These are phyloP conservation scores for Mentha longifolia DNA, from an alignment of 257 asterid genomes.

Conservation along the genomic window DNA sequence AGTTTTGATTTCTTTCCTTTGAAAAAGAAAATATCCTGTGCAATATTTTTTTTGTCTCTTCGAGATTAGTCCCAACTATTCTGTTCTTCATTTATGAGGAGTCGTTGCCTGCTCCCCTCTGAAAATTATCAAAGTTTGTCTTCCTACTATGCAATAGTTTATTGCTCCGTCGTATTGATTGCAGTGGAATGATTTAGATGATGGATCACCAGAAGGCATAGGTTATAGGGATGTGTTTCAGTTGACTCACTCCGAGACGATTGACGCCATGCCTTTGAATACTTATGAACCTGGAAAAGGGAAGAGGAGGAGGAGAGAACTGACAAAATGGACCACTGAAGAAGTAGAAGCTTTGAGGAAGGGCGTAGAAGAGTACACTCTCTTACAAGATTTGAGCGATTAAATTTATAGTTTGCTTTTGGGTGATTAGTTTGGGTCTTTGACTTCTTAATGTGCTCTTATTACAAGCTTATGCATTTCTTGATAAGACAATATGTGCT, in stretches of 20 bases:
- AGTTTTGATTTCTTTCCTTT: neutral
- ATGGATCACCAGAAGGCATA: conserved; percentile 39
- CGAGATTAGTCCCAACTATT: neutral
- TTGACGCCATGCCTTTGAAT: conserved; percentile 49
- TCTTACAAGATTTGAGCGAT: too few relatives aligned
- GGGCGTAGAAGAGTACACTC: conserved; percentile 59
- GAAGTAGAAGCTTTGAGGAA: conserved; percentile 79
- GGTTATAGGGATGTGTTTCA: too few relatives aligned
- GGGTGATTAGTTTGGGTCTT: too few relatives aligned
- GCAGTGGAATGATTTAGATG: conserved; percentile 77
- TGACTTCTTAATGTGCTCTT: too few relatives aligned
- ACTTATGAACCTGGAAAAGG: conserved; percentile 19
- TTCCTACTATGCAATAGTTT: too few relatives aligned
- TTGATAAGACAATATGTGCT: too few relatives aligned
- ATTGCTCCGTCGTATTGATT: conserved; percentile 27
- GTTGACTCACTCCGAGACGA: conserved; percentile 36
- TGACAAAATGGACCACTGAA: conserved; percentile 53
- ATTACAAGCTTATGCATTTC: too few relatives aligned
- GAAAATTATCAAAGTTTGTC: too few relatives aligned
- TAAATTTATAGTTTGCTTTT: too few relatives aligned
- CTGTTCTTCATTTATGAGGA: neutral
- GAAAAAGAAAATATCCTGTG: neutral
- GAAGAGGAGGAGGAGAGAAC: neutral
- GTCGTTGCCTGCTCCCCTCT: neutral
- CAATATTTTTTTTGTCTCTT: too few relatives aligned